Evolutionary conservation across 164 flowering plant genomes (phyloP).

Genomic region (Berberis thunbergii): DNA sequence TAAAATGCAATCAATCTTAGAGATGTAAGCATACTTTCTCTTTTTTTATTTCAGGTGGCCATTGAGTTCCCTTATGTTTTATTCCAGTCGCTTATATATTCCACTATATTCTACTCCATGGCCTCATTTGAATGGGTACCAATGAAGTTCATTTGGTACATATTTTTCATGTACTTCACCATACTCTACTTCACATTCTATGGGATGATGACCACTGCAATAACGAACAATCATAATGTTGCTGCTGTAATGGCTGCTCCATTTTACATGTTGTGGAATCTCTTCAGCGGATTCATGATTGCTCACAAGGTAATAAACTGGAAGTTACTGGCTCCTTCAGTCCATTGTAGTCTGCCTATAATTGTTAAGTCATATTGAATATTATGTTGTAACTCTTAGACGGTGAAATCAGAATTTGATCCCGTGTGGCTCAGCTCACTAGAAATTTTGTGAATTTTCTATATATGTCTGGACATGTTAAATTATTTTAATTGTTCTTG

Average conservation of each 20-base stretch:
- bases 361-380: too few relatives aligned
- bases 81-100: slow-evolving; percentile 69
- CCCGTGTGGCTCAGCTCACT: too few relatives aligned
- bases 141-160: slow-evolving; percentile 66
- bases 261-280: slow-evolving; percentile 96
- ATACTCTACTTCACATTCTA: slow-evolving; percentile 89
- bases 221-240: slow-evolving; percentile 88
- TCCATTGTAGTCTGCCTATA: too few relatives aligned
- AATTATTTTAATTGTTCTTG: too few relatives aligned
- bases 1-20: background rate
- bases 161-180: slow-evolving; percentile 83
- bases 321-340: background rate
- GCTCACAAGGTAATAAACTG: slow-evolving; percentile 62
- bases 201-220: slow-evolving; percentile 96
- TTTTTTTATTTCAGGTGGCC: slow-evolving; percentile 38
- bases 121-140: slow-evolving; percentile 79
- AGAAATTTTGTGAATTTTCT: too few relatives aligned
- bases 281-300: slow-evolving; percentile 96
- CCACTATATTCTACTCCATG: slow-evolving; percentile 74
- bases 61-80: slow-evolving; percentile 97
- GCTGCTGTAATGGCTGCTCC: slow-evolving; percentile 90
- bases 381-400: too few relatives aligned
- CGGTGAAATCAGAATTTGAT: too few relatives aligned
- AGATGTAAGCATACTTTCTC: background rate
- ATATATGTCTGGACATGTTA: too few relatives aligned